Evolutionary conservation across 225 moss, liverwort and hornwort species (phyloP), one percentile per base, ranked within the genome.

Genomic region (Takakia lepidozioides): DNA sequence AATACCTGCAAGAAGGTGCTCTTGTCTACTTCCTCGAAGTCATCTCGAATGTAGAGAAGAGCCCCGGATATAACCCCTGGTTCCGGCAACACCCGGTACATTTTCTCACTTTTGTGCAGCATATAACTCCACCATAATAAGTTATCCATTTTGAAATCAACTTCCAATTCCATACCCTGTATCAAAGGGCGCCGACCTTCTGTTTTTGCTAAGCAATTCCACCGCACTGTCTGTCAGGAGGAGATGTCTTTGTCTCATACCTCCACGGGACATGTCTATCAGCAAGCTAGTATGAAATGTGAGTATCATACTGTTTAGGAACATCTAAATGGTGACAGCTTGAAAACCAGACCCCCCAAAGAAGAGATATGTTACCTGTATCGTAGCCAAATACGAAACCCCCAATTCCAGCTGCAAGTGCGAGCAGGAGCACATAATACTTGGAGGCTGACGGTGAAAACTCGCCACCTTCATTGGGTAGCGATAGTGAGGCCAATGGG

Each of bases 51-150:
- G 66, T 84, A 98, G 23, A 98, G 82, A 29, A 98, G 42, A 14
- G 95, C 95, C 44, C 95, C 95, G 2, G 95, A 87, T 56, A 98
- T 98, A 44, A 98, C 95, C 25, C 95, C 95, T 98, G 64, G 43
- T 56, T 8, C 57, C n/a, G n/a, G n/a, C n/a, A n/a, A n/a, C n/a
- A n/a, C n/a, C n/a, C n/a, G n/a, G n/a, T n/a, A n/a, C n/a, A n/a
- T n/a, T n/a, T n/a, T n/a, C n/a, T n/a, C n/a, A n/a, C n/a, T n/a
- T n/a, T n/a, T n/a, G n/a, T n/a, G n/a, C n/a, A n/a, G n/a, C n/a
- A n/a, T n/a, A 57, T 20, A 43, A 29, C 46, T 60, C 14, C 30
- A n/a, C n/a, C n/a, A n/a, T n/a, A n/a, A n/a, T n/a, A n/a, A n/a
- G n/a, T n/a, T n/a, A n/a, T n/a, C n/a, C n/a, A n/a, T n/a, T n/a